Percentiles rank a stretch among this genome's conserved stretches.
These are phyloP conservation scores for Globisporangium emineosum DNA, from an alignment of 352 stramenopile genomes.

Conservation along the genomic window DNA sequence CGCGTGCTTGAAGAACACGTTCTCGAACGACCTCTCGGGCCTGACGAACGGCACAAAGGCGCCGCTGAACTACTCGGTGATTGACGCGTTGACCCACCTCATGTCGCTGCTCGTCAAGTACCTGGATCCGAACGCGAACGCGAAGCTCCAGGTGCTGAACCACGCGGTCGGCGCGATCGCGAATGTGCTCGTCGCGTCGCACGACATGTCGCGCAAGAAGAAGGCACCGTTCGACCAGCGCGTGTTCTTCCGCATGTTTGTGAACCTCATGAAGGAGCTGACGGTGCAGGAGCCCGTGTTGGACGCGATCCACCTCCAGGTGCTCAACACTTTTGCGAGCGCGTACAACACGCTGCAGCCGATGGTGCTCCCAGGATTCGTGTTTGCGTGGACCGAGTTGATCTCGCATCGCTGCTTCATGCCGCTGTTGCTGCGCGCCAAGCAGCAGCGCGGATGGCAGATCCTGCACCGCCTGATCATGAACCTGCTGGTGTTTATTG, in stretches of 20 bases:
- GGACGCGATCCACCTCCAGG: constrained; percentile 92
- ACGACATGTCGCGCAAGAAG: constrained; percentile 82
- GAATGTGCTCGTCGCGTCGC: constrained; percentile 90
- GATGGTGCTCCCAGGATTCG: constrained; percentile 94
- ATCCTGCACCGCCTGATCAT: constrained; percentile 97
- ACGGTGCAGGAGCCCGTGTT: constrained; percentile 93
- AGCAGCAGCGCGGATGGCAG: constrained; percentile 96
- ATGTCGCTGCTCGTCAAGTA: constrained; percentile 96
- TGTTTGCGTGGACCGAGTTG: constrained; percentile 98
- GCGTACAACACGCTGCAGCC: constrained; percentile 97
- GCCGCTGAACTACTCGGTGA: constrained; percentile 89
- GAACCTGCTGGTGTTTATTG: constrained; percentile 97
- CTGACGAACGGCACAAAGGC: constrained; percentile 47
- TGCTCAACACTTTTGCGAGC: constrained; percentile 96
- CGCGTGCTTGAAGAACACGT: constrained; percentile 90
- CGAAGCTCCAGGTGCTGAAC: constrained; percentile 91
- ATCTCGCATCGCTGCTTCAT: constrained; percentile 98
- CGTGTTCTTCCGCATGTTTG: constrained; percentile 98
- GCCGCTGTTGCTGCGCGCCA: constrained; percentile 92
- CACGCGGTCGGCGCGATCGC: constrained; percentile 94
- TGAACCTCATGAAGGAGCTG: constrained; percentile 97
- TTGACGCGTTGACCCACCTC: constrained; percentile 96
- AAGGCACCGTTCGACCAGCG: constrained; percentile 94
- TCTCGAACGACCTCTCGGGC: constrained; percentile 30
- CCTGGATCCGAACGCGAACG: constrained; percentile 80